Conservation (phyloP, 441 rosid species). For the Breynia disticha region DNA sequence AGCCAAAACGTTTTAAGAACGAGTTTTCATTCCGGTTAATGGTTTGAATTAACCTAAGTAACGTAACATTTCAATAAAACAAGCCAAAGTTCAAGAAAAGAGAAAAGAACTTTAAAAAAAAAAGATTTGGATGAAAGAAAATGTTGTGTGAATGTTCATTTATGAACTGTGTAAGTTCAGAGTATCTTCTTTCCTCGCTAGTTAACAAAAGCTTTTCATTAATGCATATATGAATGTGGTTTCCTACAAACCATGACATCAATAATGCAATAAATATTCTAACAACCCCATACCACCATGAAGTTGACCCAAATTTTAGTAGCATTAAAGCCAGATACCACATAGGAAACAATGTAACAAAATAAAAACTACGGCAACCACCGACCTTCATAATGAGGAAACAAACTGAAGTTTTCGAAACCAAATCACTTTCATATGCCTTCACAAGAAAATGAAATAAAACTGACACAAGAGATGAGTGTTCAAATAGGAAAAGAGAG, state of each 20-base stretch:
- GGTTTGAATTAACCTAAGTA: no score
- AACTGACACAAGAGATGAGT: neutral
- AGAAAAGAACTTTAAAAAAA: no score
- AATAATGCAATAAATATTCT: constrained; percentile 9
- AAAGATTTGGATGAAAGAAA: no score
- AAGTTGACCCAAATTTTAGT: neutral
- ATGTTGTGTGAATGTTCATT: no score
- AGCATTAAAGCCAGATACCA: constrained; percentile 10
- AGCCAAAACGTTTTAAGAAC: no score
- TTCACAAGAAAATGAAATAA: neutral
- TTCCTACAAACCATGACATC: neutral
- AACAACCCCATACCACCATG: constrained; percentile 16
- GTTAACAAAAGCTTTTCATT: no score
- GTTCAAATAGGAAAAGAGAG: constrained; percentile 1
- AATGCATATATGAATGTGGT: neutral
- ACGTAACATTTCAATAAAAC: no score
- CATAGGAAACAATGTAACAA: constrained; percentile 4
- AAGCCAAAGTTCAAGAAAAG: no score
- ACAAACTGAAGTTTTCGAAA: neutral
- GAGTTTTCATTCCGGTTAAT: no score
- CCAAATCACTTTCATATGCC: neutral
- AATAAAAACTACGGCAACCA: constrained; percentile 9
- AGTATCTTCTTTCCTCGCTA: no score
- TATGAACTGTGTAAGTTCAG: no score
- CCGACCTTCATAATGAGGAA: neutral